Conservation (phyloP, 768 basidiomycete genomes). For the Lyophyllum decastes region DNA sequence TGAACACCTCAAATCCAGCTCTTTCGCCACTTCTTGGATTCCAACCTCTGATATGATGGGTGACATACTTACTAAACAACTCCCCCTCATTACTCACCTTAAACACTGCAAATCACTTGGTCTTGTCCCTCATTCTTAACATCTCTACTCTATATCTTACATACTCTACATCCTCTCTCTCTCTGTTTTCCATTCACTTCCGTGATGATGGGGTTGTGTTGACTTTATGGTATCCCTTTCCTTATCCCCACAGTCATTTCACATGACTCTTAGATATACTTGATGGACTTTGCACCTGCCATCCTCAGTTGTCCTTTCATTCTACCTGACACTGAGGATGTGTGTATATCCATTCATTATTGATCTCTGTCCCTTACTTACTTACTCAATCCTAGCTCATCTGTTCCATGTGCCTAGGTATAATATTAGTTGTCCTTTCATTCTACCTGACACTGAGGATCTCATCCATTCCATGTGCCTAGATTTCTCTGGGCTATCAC, state of each 20-base stretch:
- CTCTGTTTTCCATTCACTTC: neutral
- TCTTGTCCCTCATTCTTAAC: neutral
- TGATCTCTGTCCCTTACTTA: neutral
- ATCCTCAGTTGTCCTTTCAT: neutral
- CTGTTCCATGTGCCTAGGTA: neutral
- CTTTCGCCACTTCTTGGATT: constrained; percentile 25
- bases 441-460: neutral
- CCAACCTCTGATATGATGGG: constrained; percentile 34
- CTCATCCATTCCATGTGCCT: neutral
- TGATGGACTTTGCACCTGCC: neutral
- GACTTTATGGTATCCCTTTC: neutral
- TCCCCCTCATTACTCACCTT: constrained; percentile 14
- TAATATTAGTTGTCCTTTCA: neutral
- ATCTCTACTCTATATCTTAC: neutral
- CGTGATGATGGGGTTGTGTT: neutral
- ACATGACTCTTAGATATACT: neutral
- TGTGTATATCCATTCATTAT: neutral
- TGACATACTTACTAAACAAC: constrained; percentile 42
- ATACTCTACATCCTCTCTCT: neutral
- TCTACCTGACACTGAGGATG: neutral
- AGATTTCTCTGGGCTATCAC: neutral
- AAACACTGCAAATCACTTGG: too few species aligned
- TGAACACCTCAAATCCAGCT: constrained; percentile 23
- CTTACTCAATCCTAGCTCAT: too few species aligned
- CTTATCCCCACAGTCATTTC: neutral